Conservation (phyloP, 129 eudicot species). For the Flaveria trinervia region DNA sequence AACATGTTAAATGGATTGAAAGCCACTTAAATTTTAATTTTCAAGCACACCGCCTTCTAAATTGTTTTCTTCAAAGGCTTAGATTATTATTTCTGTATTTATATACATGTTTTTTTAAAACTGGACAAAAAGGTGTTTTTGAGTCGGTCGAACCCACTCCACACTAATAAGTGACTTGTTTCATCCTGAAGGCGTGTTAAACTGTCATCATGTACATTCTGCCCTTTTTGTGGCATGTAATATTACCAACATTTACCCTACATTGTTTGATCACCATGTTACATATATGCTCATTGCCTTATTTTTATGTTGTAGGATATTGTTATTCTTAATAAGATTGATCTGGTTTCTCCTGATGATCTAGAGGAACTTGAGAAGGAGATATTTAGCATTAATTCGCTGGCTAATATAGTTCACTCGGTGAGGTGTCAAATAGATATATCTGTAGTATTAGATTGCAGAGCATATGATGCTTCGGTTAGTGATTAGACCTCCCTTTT, state of each 20-base stretch:
- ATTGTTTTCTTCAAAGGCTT: neutral
- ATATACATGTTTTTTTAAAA: neutral
- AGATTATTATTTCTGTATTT: neutral
- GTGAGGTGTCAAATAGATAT: conserved; percentile 93
- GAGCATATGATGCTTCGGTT: conserved; percentile 80
- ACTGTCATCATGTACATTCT: neutral
- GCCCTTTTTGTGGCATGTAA: neutral
- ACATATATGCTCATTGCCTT: conserved; percentile 14
- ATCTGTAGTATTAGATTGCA: conserved; percentile 71
- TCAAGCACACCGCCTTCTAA: neutral
- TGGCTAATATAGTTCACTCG: conserved; percentile 68
- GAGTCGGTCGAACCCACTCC: neutral
- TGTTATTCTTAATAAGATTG: conserved; percentile 84
- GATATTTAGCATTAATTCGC: conserved; percentile 75
- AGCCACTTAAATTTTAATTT: neutral
- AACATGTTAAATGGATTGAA: neutral
- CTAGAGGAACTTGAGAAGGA: conserved; percentile 78
- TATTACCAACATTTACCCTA: neutral
- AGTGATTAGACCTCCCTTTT: conserved; percentile 20
- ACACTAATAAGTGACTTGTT: neutral
- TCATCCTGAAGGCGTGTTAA: neutral
- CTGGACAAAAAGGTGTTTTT: neutral
- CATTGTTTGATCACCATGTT: neutral
- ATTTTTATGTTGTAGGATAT: conserved; percentile 67
- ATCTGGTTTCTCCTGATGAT: conserved; percentile 65